Conservation (phyloP, 1,139 yeast species). For the Diutina pseudorugosa region DNA sequence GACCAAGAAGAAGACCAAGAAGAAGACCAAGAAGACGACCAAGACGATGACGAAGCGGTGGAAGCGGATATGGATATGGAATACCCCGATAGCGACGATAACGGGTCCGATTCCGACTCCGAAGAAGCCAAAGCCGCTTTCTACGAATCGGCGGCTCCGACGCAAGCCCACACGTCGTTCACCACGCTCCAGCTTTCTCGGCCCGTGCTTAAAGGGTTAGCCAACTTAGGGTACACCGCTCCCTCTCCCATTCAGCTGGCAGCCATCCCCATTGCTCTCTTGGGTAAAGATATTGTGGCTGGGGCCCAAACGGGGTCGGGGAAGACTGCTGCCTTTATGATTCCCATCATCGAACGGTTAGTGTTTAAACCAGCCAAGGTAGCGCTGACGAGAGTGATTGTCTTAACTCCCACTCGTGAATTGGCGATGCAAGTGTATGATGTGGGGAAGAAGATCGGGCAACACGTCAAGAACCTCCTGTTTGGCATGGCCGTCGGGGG, state of each 20-base stretch:
- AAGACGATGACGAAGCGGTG: constrained; percentile 21
- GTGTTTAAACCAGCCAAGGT: constrained; percentile 77
- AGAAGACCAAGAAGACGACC: constrained; percentile 13
- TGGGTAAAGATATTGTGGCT: constrained; percentile 95
- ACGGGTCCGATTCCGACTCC: constrained; percentile 16
- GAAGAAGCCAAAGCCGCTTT: constrained; percentile 64
- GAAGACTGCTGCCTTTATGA: constrained; percentile 96
- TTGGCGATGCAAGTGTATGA: constrained; percentile 92
- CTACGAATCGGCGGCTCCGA: constrained; percentile 46
- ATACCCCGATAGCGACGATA: background rate
- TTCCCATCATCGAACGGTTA: constrained; percentile 88
- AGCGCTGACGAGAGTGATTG: constrained; percentile 81
- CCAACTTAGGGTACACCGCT: constrained; percentile 64
- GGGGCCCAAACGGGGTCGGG: constrained; percentile 99
- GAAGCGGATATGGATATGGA: constrained; percentile 21
- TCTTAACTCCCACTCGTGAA: constrained; percentile 94
- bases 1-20: constrained; percentile 15
- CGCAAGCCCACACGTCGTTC: constrained; percentile 49
- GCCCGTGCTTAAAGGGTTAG: constrained; percentile 76
- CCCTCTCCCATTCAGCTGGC: constrained; percentile 95
- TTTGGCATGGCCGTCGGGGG: constrained; percentile 98
- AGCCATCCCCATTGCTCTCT: constrained; percentile 80
- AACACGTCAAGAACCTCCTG: constrained; percentile 59
- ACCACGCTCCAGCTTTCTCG: constrained; percentile 74
- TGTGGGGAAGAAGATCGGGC: constrained; percentile 79